Evolutionary conservation across 768 basidiomycete genomes (phyloP), one percentile per base, ranked within the genome.

Genomic region (Rhodotorula paludigena): DNA sequence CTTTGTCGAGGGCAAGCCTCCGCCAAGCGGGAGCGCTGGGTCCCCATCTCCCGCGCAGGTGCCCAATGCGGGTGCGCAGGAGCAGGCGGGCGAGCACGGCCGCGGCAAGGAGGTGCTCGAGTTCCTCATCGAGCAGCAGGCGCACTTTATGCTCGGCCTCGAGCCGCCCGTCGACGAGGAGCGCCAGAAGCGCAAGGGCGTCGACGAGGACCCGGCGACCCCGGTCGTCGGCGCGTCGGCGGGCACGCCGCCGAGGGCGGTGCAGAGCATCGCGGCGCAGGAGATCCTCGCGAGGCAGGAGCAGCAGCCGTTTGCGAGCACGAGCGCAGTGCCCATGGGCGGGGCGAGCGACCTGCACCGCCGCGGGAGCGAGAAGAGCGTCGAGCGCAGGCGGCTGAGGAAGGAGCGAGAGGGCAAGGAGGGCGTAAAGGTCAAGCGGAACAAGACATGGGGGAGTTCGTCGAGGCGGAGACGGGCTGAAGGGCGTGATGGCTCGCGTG

Each of bases 81-180:
- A 93, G 81, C 85, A 84, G 11, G 92, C 92, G 1, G 80, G 84
- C 53, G 91, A 94, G 76, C 92, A 97, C 79, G 84, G 85, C 15
- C 83, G 91, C 14, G 91, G 88, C 71, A 94, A 96, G 78, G 82
- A 83, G 63, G 93, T 98, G 36, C 83, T 99, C 57, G 92, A 97
- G 77, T 97, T 96, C 78, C 82, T 99, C 60, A 96, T 99, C 73
- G 87, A 85, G n/a, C 87, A 97, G 70, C 93, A 97, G 77, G 92
- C 94, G 75, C 88, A 87, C 84, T 99, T 99, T 79, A 84, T 94
- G 83, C 80, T 96, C 57, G 92, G 89, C 74, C 88, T 89, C 48
- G 85, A 89, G 11, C 85, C 88, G 3, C 88, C 89, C 5, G 53
- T 72, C 38, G 60, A 65, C 53, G 62, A 63, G 36, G 66, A 71